Evolutionary conservation across 306 rosid genomes (phyloP), one percentile per base, ranked within the genome.

Genomic region (Chamaecrista fasciculata): DNA sequence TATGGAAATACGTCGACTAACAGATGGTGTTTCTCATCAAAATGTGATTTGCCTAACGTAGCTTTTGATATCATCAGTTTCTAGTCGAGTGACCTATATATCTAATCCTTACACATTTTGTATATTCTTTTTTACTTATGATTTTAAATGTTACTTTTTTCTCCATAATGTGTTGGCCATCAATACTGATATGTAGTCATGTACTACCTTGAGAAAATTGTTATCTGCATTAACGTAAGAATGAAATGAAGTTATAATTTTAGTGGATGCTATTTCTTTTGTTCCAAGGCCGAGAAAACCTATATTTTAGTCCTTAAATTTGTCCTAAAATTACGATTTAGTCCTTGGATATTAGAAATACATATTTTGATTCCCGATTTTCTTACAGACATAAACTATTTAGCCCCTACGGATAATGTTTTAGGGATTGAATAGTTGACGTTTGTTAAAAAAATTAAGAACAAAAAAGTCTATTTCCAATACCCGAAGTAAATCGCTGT

Each of bases 81-180:
- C 33, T 28, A 66, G 39, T 49, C 6, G 10, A 57, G 19, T 28
- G 53, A 24, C 65, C 24, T 37, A n/a, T 11, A 15, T 31, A 62
- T 56, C 39, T 69, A 60, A 29, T 43, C 21, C 43, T n/a, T 2
- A 23, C 19, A 12, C 12, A 48, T 18, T 16, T 21, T 74, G 15
- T 36, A 4, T 21, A 6, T 39, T 24, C 24, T 28, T 21, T 14
- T 25, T 34, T 34, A 24, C 46, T 6, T 24, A n/a, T n/a, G n/a
- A n/a, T 53, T 55, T 34, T 12, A 26, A 42, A 18, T 48, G 4
- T 37, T 50, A 39, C 23, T 39, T 15, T 60, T 60, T 37, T 37
- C 73, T 61, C 44, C 42, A 6, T 44, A 59, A 71, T 36, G 26
- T 62, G 55, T 44, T 26, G 3, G 58, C 67, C 65, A 43, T 65